A percentile compares a stretch with the other conserved stretches of the same genome.
Conservation (phyloP, 176 grass and related monocot genomes). For the Secale cereale region DNA sequence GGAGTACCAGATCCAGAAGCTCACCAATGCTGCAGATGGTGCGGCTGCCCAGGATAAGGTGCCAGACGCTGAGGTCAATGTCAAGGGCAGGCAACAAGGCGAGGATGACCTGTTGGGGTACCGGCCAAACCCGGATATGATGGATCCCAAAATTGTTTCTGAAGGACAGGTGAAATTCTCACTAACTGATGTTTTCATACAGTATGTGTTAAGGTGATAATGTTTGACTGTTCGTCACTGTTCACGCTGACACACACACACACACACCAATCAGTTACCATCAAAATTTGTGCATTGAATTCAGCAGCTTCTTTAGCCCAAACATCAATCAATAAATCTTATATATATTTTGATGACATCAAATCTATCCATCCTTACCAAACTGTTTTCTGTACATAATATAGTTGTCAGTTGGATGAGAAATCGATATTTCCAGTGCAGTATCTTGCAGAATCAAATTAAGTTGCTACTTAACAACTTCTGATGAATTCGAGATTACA, state of each 20-base stretch:
- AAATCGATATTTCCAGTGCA: neutral
- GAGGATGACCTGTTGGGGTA: slow-evolving; percentile 66
- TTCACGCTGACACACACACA: neutral
- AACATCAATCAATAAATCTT: neutral
- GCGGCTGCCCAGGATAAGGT: slow-evolving; percentile 35
- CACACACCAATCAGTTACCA: neutral
- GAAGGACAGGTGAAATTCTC: slow-evolving; percentile 11
- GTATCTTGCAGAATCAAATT: neutral
- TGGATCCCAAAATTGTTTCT: slow-evolving; percentile 45
- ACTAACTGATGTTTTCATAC: too few relatives aligned
- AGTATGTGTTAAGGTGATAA: neutral
- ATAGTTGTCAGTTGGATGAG: neutral
- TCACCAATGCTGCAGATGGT: slow-evolving; percentile 53
- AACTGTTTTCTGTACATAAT: neutral
- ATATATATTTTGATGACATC: neutral
- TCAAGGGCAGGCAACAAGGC: slow-evolving; percentile 29
- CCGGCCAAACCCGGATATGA: slow-evolving; percentile 67
- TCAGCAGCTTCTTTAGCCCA: neutral
- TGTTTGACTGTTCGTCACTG: neutral
- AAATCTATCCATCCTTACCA: neutral
- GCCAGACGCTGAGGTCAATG: slow-evolving; percentile 25
- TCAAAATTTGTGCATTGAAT: neutral
- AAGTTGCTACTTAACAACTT: neutral
- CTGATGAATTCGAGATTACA: neutral
- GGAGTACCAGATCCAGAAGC: slow-evolving; percentile 88